Evolutionary conservation across 352 stramenopile species (phyloP), one percentile per base, ranked within the genome.

Genomic region (Plasmopara muralis): DNA sequence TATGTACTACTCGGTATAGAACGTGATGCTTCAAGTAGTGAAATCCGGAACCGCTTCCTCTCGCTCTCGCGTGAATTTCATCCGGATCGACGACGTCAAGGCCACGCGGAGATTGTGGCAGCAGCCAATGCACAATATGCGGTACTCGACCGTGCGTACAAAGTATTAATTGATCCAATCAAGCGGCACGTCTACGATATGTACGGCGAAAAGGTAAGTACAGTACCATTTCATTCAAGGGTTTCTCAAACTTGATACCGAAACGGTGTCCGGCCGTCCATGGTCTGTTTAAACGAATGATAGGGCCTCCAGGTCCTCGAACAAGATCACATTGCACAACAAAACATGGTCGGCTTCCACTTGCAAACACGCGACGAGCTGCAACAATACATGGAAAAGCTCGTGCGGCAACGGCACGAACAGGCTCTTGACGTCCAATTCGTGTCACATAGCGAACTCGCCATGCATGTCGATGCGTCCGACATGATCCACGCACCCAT

Each of bases 31-130:
- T 63, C 61, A 0, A 52, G 56, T n/a, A 73, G 83, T 33, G 77
- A 87, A 49, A 82, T 95, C 42, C 77, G 83, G 52, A 62, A 57
- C 18, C 65, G 67, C 9, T 95, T 88, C 65, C 51, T 87, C 44
- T 60, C 64, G 38, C 66, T 93, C 3, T 92, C 83, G 40, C 77
- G 81, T 46, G 81, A 89, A 66, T 89, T 93, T 59, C 85, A 95
- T 50, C 85, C 85, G 15, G 85, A 95, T 51, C 74, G 78, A 49
- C 72, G 78, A 9, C 74, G 59, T 9, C 34, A 58, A 20, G 63
- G 57, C 33, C 73, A 87, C 50, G 57, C 60, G 8, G 60, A 64
- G 60, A 68, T 87, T 13, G 62, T 85, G 20, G 74, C 72, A 14
- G 67, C 84, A 6, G 82, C 82, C 25, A 89, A 89, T 57, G 60